These are phyloP conservation scores for Parachlorella kessleri DNA, from an alignment of 139 green algal species.

Conservation along the genomic window DNA sequence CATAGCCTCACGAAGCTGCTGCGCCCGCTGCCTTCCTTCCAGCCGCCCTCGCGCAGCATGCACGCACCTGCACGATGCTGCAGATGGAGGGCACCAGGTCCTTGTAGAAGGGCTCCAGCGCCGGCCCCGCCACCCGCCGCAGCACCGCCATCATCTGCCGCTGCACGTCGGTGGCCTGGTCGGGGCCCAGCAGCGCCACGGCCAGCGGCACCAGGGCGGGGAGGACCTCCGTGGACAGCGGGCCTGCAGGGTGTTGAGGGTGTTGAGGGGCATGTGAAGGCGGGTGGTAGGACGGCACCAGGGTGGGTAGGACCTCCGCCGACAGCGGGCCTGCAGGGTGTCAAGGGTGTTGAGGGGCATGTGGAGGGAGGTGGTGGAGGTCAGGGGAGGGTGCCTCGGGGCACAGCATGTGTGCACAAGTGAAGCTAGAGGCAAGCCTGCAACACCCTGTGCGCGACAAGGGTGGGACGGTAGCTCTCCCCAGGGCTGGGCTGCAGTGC, in stretches of 20 bases:
- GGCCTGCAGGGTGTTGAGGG: neutral
- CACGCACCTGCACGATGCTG: conserved; percentile 40
- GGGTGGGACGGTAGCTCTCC: no score
- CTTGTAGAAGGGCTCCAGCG: conserved; percentile 60
- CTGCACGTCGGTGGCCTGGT: conserved; percentile 74
- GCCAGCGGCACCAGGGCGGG: conserved; percentile 44
- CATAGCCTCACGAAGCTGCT: no score
- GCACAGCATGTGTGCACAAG: no score
- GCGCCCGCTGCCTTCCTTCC: no score
- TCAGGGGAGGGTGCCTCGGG: no score
- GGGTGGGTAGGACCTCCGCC: conserved; percentile 8
- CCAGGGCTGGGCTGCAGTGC: no score
- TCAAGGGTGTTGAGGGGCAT: neutral
- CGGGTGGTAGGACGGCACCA: neutral
- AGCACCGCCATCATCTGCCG: conserved; percentile 65
- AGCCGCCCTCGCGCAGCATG: no score
- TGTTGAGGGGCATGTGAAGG: neutral
- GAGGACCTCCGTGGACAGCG: conserved; percentile 18
- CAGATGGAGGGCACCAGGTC: conserved; percentile 65
- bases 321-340: conserved; percentile 12
- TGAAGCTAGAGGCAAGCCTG: no score
- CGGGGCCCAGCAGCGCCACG: conserved; percentile 66
- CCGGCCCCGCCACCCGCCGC: conserved; percentile 38
- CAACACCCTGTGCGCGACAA: no score
- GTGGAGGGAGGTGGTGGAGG: neutral